Conservation (phyloP, 1,284 basidiomycete genomes). For the Ceratobasidium sp. region DNA sequence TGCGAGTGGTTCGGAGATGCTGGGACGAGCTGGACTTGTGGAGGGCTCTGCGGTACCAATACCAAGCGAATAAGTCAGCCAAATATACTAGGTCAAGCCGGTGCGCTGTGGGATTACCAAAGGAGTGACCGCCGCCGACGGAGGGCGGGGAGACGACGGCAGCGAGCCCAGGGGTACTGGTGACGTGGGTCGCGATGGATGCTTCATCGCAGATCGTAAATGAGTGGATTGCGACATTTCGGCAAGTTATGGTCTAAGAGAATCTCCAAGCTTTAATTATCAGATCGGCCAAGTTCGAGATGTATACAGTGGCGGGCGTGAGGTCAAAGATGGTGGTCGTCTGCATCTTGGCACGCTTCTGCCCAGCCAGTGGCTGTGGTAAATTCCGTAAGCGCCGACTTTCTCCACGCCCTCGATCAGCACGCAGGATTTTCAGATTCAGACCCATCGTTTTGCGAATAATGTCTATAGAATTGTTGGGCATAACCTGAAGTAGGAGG, state of each 20-base stretch:
- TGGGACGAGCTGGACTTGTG: conserved; percentile 54
- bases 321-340: conserved; percentile 4
- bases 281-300: not conserved
- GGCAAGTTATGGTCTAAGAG: too few species aligned
- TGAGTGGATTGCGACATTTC: conserved; percentile 30
- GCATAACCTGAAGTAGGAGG: too few species aligned
- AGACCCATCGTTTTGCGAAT: too few species aligned
- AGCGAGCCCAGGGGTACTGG: conserved; percentile 45
- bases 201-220: conserved; percentile 65
- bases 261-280: not conserved
- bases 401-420: too few species aligned
- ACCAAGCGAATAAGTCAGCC: not conserved
- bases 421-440: too few species aligned
- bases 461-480: too few species aligned
- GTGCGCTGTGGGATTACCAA: conserved; percentile 11
- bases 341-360: conserved; percentile 22
- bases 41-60: conserved; percentile 42
- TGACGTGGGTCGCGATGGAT: conserved; percentile 50
- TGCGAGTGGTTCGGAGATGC: conserved; percentile 9
- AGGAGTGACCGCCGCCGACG: conserved; percentile 47
- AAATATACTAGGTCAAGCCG: not conserved
- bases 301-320: not conserved
- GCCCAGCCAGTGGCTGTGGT: conserved; percentile 25
- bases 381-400: conserved; percentile 24
- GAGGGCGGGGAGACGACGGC: conserved; percentile 45